Evolutionary conservation across 495 filamentous ascomycete species (phyloP).

Genomic region (Tuber microsphaerosporum): DNA sequence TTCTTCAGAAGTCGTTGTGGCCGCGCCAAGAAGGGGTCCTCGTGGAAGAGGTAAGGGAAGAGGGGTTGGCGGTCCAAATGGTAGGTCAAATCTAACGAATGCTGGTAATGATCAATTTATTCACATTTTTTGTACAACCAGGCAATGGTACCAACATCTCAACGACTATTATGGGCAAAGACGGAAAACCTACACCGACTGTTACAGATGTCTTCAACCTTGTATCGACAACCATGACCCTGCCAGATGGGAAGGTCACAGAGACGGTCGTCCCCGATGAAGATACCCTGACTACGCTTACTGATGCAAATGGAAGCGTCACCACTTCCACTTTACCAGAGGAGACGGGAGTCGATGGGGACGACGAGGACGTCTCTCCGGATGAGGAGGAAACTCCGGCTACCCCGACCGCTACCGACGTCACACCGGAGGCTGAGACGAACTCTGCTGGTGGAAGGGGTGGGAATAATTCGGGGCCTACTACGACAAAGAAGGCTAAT

Average conservation of each 20-base stretch:
- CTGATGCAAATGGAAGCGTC: constrained; percentile 10
- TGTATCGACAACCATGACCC: constrained; percentile 1
- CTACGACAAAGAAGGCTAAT: constrained; percentile 40
- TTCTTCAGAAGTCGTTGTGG: constrained; percentile 15
- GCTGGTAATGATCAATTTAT: background rate
- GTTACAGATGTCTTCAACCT: background rate
- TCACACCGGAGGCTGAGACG: background rate
- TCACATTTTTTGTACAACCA: background rate
- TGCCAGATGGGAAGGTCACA: constrained; percentile 1
- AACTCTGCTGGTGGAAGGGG: background rate
- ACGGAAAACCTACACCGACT: constrained; percentile 3
- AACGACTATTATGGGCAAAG: background rate
- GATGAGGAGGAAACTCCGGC: background rate
- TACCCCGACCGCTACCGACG: background rate
- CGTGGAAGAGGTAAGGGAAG: constrained; percentile 10
- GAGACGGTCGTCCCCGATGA: background rate
- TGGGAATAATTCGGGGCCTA: background rate
- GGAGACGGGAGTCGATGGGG: background rate
- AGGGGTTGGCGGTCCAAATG: background rate
- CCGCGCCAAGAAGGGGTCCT: constrained; percentile 18
- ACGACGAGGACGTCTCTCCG: background rate
- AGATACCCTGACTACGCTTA: constrained; percentile 7
- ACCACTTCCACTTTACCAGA: constrained; percentile 23
- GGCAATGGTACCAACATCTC: background rate
- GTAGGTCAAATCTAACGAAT: constrained; percentile 1